Conservation (phyloP, 495 filamentous ascomycete genomes). For the Tuber indicum region DNA sequence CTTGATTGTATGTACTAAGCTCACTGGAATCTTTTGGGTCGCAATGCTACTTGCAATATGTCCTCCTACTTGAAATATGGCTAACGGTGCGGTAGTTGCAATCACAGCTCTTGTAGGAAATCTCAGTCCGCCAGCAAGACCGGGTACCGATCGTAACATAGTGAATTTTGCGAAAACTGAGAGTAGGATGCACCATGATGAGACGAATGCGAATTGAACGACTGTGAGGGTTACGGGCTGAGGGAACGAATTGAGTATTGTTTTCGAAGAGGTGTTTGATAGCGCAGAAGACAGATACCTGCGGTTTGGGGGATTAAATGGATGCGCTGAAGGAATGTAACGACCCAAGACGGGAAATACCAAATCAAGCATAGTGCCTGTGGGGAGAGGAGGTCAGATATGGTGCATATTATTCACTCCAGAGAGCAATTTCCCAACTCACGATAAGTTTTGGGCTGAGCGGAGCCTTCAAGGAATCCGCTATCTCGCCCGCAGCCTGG, state of each 20-base stretch:
- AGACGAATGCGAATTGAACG: constrained; percentile 91
- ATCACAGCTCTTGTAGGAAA: constrained; percentile 78
- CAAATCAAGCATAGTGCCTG: constrained; percentile 44
- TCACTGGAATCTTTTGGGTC: constrained; percentile 89
- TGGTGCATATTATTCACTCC: constrained; percentile 11
- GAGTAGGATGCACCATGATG: constrained; percentile 77
- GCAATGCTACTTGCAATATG: constrained; percentile 91
- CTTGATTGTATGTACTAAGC: constrained; percentile 96
- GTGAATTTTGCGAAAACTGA: constrained; percentile 61
- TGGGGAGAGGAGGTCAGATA: constrained; percentile 14
- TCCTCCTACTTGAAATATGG: constrained; percentile 85
- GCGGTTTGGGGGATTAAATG: constrained; percentile 13
- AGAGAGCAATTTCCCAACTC: constrained; percentile 45
- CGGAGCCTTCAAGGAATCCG: constrained; percentile 81
- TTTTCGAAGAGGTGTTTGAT: constrained; percentile 95
- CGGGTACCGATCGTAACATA: constrained; percentile 54
- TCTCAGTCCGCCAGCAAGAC: constrained; percentile 73
- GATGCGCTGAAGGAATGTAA: constrained; percentile 14
- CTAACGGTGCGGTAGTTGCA: constrained; percentile 76
- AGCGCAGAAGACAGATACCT: constrained; percentile 95
- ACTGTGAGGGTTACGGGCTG: constrained; percentile 90
- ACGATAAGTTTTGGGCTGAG: constrained; percentile 81
- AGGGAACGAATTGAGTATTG: constrained; percentile 87
- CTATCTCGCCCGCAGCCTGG: constrained; percentile 57
- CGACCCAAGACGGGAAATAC: constrained; percentile 46